Conservation (phyloP, 2,329 filamentous ascomycete species). For the Colletotrichum sp. region DNA sequence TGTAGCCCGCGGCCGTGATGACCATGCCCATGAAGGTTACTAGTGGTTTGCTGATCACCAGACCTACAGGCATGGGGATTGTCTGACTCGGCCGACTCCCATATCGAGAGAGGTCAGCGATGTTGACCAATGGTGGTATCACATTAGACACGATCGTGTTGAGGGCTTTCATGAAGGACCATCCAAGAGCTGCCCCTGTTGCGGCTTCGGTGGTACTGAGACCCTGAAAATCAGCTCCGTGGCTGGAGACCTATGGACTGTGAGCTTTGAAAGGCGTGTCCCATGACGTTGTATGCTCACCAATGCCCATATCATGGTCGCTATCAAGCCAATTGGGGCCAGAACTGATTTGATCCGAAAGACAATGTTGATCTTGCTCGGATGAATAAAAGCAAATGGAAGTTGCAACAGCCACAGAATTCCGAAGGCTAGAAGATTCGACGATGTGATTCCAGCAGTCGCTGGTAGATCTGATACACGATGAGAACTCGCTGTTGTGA, state of each 20-base stretch:
- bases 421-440: not conserved
- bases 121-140: not conserved
- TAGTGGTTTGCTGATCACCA: slow-evolving; percentile 1
- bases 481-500: not conserved
- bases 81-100: not conserved
- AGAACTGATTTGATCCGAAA: not conserved
- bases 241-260: not conserved
- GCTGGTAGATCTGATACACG: not conserved
- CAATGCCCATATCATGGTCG: not conserved
- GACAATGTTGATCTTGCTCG: not conserved
- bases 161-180: not conserved
- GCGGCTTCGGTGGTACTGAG: not conserved
- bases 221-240: not conserved
- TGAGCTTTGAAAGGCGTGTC: not conserved
- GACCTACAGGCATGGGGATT: not conserved
- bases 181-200: not conserved
- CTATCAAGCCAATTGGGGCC: not conserved
- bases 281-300: not conserved
- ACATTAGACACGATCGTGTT: not conserved
- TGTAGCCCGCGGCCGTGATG: not conserved
- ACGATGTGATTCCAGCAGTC: not conserved
- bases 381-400: not conserved
- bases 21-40: not conserved
- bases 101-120: not conserved
- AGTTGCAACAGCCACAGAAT: not conserved